Evolutionary conservation across 108 stramenopile species (phyloP).

Genomic region (Epipyxis sp.): DNA sequence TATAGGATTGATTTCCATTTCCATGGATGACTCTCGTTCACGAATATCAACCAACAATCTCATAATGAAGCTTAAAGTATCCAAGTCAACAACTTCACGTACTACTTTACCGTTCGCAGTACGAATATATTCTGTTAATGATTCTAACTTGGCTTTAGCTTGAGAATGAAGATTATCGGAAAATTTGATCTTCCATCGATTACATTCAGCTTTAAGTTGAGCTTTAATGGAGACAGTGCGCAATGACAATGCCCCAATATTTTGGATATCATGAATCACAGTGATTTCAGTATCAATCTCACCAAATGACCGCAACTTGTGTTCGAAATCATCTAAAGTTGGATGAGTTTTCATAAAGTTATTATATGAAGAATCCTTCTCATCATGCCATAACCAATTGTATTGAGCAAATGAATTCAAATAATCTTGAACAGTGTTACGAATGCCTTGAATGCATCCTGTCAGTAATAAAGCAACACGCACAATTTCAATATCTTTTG

Average conservation of each 20-base stretch:
- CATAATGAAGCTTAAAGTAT: slow-evolving; percentile 76
- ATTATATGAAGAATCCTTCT: slow-evolving; percentile 74
- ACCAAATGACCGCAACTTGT: slow-evolving; percentile 62
- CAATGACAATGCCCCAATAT: slow-evolving; percentile 79
- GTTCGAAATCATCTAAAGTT: slow-evolving; percentile 70
- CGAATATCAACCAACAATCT: slow-evolving; percentile 64
- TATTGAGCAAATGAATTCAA: slow-evolving; percentile 64
- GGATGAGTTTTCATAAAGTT: slow-evolving; percentile 66
- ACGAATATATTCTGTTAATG: slow-evolving; percentile 74
- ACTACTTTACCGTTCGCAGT: slow-evolving; percentile 48
- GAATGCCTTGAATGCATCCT: slow-evolving; percentile 76
- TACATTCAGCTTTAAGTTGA: slow-evolving; percentile 67
- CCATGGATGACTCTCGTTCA: slow-evolving; percentile 56
- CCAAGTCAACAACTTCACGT: slow-evolving; percentile 64
- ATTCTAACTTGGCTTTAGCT: slow-evolving; percentile 60
- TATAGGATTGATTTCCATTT: slow-evolving; percentile 70
- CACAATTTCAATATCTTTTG: slow-evolving; percentile 80
- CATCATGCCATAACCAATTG: slow-evolving; percentile 80
- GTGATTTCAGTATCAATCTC: slow-evolving; percentile 63
- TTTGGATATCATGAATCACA: slow-evolving; percentile 65
- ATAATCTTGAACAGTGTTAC: slow-evolving; percentile 77
- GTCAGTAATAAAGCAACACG: slow-evolving; percentile 79
- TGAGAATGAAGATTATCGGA: slow-evolving; percentile 57
- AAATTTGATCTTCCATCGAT: slow-evolving; percentile 70
- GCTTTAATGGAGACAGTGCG: slow-evolving; percentile 70